Conservation (phyloP, 306 rosid species). For the Glycine latifolia region DNA sequence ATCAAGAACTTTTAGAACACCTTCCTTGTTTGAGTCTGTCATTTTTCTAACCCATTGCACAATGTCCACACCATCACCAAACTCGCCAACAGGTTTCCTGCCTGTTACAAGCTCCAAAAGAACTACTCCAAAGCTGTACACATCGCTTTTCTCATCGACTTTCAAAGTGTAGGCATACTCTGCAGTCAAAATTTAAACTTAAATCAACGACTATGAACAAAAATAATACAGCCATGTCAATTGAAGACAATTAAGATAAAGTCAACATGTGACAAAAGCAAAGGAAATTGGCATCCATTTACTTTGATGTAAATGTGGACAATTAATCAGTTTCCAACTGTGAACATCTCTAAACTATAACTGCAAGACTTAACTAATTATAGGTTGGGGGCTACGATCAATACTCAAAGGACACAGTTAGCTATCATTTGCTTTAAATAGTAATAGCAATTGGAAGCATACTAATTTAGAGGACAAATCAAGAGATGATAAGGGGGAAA, state of each 20-base stretch:
- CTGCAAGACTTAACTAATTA: conserved; percentile 14
- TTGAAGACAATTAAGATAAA: conserved; percentile 8
- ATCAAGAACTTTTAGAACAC: conserved; percentile 57
- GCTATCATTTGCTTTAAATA: conserved; percentile 37
- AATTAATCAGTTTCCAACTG: conserved; percentile 14
- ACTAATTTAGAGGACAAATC: conserved; percentile 33
- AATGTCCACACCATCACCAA: conserved; percentile 93
- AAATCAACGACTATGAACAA: not conserved
- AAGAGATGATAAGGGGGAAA: conserved; percentile 22
- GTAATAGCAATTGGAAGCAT: conserved; percentile 41
- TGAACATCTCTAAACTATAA: conserved; percentile 36
- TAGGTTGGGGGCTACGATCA: conserved; percentile 42
- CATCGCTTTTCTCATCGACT: conserved; percentile 92
- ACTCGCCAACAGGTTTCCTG: conserved; percentile 84
- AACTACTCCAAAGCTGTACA: conserved; percentile 89
- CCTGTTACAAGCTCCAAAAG: conserved; percentile 82
- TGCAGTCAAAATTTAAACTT: conserved; percentile 52
- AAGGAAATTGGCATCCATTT: not conserved
- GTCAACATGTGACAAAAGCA: not conserved
- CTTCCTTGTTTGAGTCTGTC: conserved; percentile 60
- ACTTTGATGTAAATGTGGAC: not conserved
- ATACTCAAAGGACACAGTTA: conserved; percentile 37
- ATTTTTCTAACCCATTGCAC: conserved; percentile 83
- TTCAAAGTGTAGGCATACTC: conserved; percentile 91
- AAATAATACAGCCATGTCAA: not conserved